Evolutionary conservation across 495 filamentous ascomycete genomes (phyloP), one percentile per base, ranked within the genome.

Genomic region (Penicillium antarcticum): DNA sequence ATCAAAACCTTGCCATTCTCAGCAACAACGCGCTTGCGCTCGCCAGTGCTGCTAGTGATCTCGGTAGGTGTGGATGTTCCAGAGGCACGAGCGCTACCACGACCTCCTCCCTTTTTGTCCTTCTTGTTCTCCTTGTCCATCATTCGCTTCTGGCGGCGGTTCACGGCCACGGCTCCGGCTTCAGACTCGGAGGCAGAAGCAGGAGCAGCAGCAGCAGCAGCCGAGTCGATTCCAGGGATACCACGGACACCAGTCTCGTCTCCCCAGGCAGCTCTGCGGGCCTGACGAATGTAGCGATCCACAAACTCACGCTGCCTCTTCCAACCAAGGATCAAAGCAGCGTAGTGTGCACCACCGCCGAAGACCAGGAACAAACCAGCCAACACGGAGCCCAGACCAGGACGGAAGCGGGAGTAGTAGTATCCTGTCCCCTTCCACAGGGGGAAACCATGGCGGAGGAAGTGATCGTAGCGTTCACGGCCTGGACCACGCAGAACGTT

Each of bases 401-500:
- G 94, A 23, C 94, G 82, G 78, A 90, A 96, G 6, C 94, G 86
- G 47, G 78, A 85, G 73, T 97, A 99, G 78, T 97, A 97, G 77
- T 97, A 99, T 45, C 92, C 95, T 14, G 94, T 97, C 31, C 95
- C 94, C 67, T 88, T 89, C 94, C 95, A 98, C 42, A 80, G 84
- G 10, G 94, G 94, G 71, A 99, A 99, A 17, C 94, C 94, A 71
- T 97, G 89, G 60, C 76, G 79, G 46, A 99, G 74, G 75, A 99
- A 99, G 68, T 96, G 84, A 68, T 99, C 92, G 67, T 99, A 99
- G 45, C 95, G 87, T 60, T 88, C 89, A 36, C 95, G 82, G 17
- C 74, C 73, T 2, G 83, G 73, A 1, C 92, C 91, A 46, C 87
- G 85, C 17, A 99, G 83, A 59, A 99, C 86, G 55, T 88, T 86